Evolutionary conservation across 257 asterid genomes (phyloP).

Genomic region (Forsythia suspensa): DNA sequence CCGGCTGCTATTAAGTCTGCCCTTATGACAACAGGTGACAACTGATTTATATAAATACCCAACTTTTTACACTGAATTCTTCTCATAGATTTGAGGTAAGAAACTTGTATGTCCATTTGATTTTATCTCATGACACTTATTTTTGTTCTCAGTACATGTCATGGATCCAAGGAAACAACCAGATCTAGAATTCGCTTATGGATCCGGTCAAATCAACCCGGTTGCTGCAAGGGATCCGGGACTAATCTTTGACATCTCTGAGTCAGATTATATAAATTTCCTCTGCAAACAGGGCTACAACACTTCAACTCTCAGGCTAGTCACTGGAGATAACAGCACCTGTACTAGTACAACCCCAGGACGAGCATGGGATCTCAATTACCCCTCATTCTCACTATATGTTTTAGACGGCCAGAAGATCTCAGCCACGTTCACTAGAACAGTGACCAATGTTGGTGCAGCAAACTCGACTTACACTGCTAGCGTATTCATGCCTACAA

Average conservation of each 20-base stretch:
- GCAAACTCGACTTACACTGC: conserved; percentile 41
- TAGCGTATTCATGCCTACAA: conserved; percentile 14
- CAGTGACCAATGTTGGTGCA: conserved; percentile 48
- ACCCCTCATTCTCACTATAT: conserved; percentile 51
- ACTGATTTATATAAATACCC: background rate
- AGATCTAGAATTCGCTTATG: conserved; percentile 45
- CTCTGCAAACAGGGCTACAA: conserved; percentile 60
- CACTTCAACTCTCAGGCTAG: conserved; percentile 34
- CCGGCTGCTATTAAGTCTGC: conserved; percentile 54
- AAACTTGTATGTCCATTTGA: background rate
- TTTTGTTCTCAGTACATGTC: conserved; percentile 29
- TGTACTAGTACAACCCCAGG: conserved; percentile 37
- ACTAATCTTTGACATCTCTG: conserved; percentile 43
- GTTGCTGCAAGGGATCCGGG: conserved; percentile 46
- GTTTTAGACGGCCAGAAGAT: conserved; percentile 39
- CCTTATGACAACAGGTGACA: conserved; percentile 52
- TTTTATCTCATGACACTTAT: background rate
- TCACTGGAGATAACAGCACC: conserved; percentile 47
- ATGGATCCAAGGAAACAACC: conserved; percentile 34
- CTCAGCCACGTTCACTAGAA: conserved; percentile 35
- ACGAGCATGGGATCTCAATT: conserved; percentile 52
- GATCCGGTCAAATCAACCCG: conserved; percentile 53
- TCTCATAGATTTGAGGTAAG: background rate
- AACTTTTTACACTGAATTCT: too few relatives aligned
- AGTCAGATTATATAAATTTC: conserved; percentile 43